Percentiles rank a stretch among this genome's conserved stretches.
Evolutionary conservation across 768 basidiomycete species (phyloP).

Genomic region (Psilocybe tampanensis): DNA sequence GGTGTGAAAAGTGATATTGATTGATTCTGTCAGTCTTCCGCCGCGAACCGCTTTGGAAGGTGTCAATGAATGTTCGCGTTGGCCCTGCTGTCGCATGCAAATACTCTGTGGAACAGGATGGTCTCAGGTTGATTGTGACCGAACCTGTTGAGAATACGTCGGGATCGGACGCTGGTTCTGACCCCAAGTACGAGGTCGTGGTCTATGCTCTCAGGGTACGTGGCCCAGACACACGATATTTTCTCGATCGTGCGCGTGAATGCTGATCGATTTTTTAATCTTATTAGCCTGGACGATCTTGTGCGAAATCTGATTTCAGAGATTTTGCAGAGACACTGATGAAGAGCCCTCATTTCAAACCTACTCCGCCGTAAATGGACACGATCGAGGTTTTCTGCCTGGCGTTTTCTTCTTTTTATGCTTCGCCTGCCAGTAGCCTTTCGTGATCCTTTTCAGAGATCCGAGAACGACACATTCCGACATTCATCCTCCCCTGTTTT

Average conservation of each 20-base stretch:
- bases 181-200: constrained; percentile 42
- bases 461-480: background rate
- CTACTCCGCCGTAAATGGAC: constrained; percentile 12
- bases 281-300: constrained; percentile 47
- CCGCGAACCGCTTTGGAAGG: constrained; percentile 69
- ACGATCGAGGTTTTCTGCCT: background rate
- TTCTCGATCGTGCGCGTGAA: background rate
- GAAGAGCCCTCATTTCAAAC: constrained; percentile 37
- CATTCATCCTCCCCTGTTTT: background rate
- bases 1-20: background rate
- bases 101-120: constrained; percentile 56
- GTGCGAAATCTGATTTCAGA: constrained; percentile 55
- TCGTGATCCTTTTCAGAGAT: background rate
- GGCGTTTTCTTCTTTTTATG: background rate
- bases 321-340: constrained; percentile 51
- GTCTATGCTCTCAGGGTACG: constrained; percentile 69
- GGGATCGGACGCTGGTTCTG: constrained; percentile 13
- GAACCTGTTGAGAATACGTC: constrained; percentile 36
- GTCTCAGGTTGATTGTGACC: constrained; percentile 56
- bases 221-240: background rate
- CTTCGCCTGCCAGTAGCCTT: background rate
- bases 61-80: constrained; percentile 67
- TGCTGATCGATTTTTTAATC: background rate
- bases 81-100: constrained; percentile 57
- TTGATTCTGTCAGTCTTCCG: constrained; percentile 54